phyloP scores from a whole-genome alignment of 805 yeast genomes.

The Barnettozyma pratensis region DNA sequence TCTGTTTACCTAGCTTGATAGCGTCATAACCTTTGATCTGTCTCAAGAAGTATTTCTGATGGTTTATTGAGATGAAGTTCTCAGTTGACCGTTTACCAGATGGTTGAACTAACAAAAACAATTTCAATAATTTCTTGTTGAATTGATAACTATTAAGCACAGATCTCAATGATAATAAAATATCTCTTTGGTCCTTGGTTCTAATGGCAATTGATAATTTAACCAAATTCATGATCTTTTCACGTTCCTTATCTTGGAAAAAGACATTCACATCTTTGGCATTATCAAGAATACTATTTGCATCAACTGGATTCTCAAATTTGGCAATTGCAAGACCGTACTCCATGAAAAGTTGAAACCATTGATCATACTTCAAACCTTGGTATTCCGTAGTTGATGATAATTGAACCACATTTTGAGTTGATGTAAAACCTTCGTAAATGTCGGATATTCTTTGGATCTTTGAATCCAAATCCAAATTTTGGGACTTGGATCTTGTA shows the following conservation, averaged over 20 bases:
- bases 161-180: constrained; percentile 54
- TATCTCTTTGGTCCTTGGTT: constrained; percentile 46
- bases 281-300: constrained; percentile 62
- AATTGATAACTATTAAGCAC: constrained; percentile 70
- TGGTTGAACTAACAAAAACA: constrained; percentile 63
- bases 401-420: constrained; percentile 37
- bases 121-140: constrained; percentile 57
- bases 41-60: constrained; percentile 84
- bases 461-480: constrained; percentile 66
- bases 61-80: constrained; percentile 68
- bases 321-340: constrained; percentile 64
- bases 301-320: constrained; percentile 55
- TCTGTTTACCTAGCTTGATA: constrained; percentile 43
- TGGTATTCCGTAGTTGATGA: constrained; percentile 60
- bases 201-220: constrained; percentile 54
- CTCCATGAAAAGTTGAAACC: constrained; percentile 85
- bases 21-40: constrained; percentile 89
- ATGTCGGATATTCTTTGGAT: constrained; percentile 62
- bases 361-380: constrained; percentile 69
- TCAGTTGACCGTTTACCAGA: constrained; percentile 57
- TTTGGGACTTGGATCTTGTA: constrained; percentile 52
- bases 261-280: constrained; percentile 80
- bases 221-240: constrained; percentile 56
- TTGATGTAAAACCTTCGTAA: constrained; percentile 46
- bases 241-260: constrained; percentile 55